A percentile compares a stretch with the other conserved stretches of the same genome.
These are phyloP conservation scores for Psilocybe cyanescens DNA, from an alignment of 768 basidiomycete species.

Conservation along the genomic window DNA sequence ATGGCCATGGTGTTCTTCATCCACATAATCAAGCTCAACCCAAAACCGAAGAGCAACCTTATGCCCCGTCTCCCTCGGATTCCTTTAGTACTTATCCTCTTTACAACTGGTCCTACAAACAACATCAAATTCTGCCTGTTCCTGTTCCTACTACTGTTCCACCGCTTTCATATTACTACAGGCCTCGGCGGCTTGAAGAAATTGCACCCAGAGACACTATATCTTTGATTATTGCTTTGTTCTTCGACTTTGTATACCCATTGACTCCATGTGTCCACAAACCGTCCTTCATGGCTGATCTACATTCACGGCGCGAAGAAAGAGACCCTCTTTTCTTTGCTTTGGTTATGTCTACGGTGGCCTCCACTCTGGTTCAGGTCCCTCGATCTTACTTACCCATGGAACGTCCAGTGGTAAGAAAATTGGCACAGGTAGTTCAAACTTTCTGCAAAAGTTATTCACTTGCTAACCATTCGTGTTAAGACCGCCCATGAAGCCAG, in stretches of 20 bases:
- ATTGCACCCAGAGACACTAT: constrained; percentile 84
- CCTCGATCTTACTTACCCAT: constrained; percentile 88
- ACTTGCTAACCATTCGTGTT: constrained; percentile 5
- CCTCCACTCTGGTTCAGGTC: constrained; percentile 86
- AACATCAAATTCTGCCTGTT: constrained; percentile 49
- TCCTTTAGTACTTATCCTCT: constrained; percentile 66
- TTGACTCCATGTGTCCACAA: constrained; percentile 91
- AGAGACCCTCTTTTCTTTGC: constrained; percentile 90
- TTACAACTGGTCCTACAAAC: constrained; percentile 74
- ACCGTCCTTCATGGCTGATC: constrained; percentile 90
- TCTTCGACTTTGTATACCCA: constrained; percentile 94
- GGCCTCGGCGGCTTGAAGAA: constrained; percentile 79
- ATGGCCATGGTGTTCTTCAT: constrained; percentile 32
- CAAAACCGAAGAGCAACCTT: constrained; percentile 49
- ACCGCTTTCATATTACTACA: constrained; percentile 74
- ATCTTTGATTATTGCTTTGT: constrained; percentile 81
- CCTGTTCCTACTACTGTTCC: constrained; percentile 54
- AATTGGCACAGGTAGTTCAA: constrained; percentile 63
- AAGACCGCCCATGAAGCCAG: constrained; percentile 83
- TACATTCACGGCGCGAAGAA: constrained; percentile 80
- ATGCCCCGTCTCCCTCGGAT: constrained; percentile 47
- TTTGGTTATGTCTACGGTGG: constrained; percentile 87
- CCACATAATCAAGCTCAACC: constrained; percentile 36
- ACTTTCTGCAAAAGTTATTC: constrained; percentile 5
- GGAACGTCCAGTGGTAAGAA: constrained; percentile 83